phyloP scores from a whole-genome alignment of 177 flowering plant genomes.

The Telopea speciosissima region DNA sequence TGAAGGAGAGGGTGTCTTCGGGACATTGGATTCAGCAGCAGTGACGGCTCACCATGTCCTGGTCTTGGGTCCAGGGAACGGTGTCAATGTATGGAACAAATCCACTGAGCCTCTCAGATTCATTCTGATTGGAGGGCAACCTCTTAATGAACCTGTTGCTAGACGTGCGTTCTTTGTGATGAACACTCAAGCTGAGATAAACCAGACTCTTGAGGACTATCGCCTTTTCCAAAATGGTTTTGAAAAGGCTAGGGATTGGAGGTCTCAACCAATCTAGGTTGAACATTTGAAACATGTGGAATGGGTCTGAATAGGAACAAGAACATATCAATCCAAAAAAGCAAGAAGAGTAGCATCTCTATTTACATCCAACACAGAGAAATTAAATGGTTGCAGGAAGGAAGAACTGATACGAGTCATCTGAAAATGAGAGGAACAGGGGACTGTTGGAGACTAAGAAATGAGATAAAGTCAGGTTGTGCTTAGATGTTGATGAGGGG shows the following conservation, averaged over 20 bases:
- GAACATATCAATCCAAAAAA: no score
- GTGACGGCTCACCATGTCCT: slow-evolving; percentile 39
- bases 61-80: slow-evolving; percentile 52
- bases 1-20: slow-evolving; percentile 59
- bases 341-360: no score
- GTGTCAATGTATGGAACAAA: slow-evolving; percentile 53
- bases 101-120: slow-evolving; percentile 41
- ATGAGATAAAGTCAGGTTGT: no score
- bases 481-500: no score
- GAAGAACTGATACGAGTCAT: no score
- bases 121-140: slow-evolving; percentile 63
- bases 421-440: no score
- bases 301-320: no score
- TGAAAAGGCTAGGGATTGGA: slow-evolving; percentile 29
- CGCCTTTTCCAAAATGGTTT: slow-evolving; percentile 25
- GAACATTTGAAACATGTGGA: no score
- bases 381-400: no score
- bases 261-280: slow-evolving; percentile 9
- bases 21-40: slow-evolving; percentile 24
- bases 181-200: slow-evolving; percentile 27
- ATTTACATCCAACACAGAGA: no score
- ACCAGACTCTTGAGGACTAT: slow-evolving; percentile 26
- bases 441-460: no score
- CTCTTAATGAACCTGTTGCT: slow-evolving; percentile 56
- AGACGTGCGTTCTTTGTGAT: slow-evolving; percentile 39